Percentiles rank a stretch among this genome's conserved stretches.
Conservation (phyloP, 2,329 filamentous ascomycete species). For the Zarea fungicola region DNA sequence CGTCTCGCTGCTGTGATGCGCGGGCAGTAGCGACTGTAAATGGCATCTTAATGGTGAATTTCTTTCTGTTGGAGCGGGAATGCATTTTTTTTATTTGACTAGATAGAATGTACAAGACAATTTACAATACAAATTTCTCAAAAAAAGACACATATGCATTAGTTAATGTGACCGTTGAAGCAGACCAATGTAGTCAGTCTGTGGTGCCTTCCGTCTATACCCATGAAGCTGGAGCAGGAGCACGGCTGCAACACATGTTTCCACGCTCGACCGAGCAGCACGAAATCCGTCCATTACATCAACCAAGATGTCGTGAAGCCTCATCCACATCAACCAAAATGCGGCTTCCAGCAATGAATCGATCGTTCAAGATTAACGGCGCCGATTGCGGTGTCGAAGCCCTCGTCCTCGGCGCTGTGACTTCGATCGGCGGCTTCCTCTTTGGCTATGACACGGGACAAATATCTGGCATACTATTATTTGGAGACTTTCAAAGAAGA, state of each 20-base stretch:
- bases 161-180: too few relatives aligned
- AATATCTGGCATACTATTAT: slow-evolving; percentile 47
- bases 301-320: too few relatives aligned
- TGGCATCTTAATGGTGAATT: background rate
- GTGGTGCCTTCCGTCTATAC: too few relatives aligned
- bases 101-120: slow-evolving; percentile 5
- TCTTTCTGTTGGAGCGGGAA: background rate
- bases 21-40: background rate
- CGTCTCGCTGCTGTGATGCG: slow-evolving; percentile 12
- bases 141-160: too few relatives aligned
- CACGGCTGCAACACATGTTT: too few relatives aligned
- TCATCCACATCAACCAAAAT: too few relatives aligned
- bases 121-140: too few relatives aligned
- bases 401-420: slow-evolving; percentile 43
- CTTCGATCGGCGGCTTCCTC: slow-evolving; percentile 56
- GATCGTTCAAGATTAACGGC: slow-evolving; percentile 36
- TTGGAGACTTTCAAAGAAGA: slow-evolving; percentile 49
- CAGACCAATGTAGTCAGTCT: too few relatives aligned
- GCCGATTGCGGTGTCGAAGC: slow-evolving; percentile 37
- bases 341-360: too few relatives aligned
- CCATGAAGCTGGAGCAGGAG: too few relatives aligned
- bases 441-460: slow-evolving; percentile 61
- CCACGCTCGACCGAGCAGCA: too few relatives aligned
- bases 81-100: background rate
- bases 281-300: too few relatives aligned